Base-by-base conservation (phyloP, 1,284 basidiomycete genomes). In the Mycena sp. region DNA sequence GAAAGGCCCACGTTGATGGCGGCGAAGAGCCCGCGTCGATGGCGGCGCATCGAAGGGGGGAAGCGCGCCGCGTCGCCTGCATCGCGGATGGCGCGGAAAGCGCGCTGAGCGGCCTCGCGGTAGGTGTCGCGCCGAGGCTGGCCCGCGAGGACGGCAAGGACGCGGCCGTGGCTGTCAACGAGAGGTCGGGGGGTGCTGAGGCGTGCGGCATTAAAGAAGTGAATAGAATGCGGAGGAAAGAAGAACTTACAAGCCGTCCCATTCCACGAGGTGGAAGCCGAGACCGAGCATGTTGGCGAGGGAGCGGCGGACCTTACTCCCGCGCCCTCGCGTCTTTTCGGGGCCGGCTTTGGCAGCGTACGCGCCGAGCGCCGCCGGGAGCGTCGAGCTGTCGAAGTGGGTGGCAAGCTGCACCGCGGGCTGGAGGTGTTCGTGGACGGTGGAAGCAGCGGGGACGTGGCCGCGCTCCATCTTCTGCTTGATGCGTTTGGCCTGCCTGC, bases 221-320 rank as follows among this genome's bases (percentile, higher is more conserved):
- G 19, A 43, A 45, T 14, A 2, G 7, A 11, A 23, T 6, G 26
- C 17, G 12, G 17, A 23, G 12, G 6, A 50, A 37, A 37, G n/a
- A 23, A 12, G 29, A 2, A 41, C 54, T 17, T 17, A 57, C 54
- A 38, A 11, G 0, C 61, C 54, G 7, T 62, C 61, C 61, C 61
- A 62, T 21, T 46, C 6, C 0, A 62, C n/a, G 17, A 51, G 12
- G 0, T 38, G 28, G 16, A 57, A 57, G 6, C 61, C 61, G 0
- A 52, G 50, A 6, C 35, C 45, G 6, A 49, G 23, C 4, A 57
- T 6, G 11, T 57, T 25, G 2, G 12, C 17, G 2, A 57, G 35
- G n/a, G 55, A 57, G 35, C 37, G 55, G 19, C 12, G 26, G 6
- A 57, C 55, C 25, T 40, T 45, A 43, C 53, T 55, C n/a, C 44